Evolutionary conservation across 116 monocot species (phyloP), one percentile per base, ranked within the genome.

Genomic region (Papilionanthe hybrid): DNA sequence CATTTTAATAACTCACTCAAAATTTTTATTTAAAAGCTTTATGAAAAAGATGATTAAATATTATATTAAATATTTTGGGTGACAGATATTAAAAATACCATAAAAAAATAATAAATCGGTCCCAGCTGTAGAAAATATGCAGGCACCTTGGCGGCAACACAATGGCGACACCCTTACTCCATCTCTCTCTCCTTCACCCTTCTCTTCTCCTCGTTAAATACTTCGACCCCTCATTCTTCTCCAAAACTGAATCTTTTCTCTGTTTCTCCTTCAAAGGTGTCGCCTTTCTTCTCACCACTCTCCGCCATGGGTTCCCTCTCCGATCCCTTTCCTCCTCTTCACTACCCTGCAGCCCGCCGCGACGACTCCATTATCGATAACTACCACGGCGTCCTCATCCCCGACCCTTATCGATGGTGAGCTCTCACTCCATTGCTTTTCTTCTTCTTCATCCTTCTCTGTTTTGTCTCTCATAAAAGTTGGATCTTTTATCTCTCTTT

Each of bases 321-420:
- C 11, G 78, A 32, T 4, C 55, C 75, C 27, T 49, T 81, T 55
- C 58, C 81, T 15, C 78, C 82, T 4, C 89, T 95, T 72, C 78
- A n/a, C 9, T 98, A 98, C 84, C 95, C 98, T 0, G 25, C 86
- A 0, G 90, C 85, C n/a, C 97, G 94, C 68, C 91, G 94, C 43
- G 93, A 94, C 76, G 89, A 90, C 42, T 83, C 90, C 25, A 84
- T 94, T 82, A 86, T 87, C 56, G 93, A 99, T 71, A 66, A 82
- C 69, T 99, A 90, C 85, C 95, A 95, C 53, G 99, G 99, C 49
- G 88, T 89, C 66, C 71, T 17, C 53, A 82, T 99, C 76, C 58
- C 93, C 55, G 99, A 99, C 50, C 99, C 99, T 17, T 99, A 99
- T 78, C 88, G 93, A 50, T 99, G 97, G 96, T 93, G 9, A 28